Conservation (phyloP, 805 yeast genomes). For the Ogataea minuta region DNA sequence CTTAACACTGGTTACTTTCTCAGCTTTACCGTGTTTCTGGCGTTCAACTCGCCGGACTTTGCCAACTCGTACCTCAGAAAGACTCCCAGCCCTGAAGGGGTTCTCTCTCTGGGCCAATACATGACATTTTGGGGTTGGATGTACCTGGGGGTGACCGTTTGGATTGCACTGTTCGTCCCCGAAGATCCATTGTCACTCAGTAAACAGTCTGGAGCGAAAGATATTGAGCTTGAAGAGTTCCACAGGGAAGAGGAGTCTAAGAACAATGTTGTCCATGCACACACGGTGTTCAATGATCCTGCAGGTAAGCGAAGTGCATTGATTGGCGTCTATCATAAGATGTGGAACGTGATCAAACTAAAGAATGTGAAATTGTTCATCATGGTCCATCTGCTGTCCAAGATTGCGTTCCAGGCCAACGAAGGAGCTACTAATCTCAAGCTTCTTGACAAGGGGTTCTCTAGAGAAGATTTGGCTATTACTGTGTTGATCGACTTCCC, state of each 20-base stretch:
- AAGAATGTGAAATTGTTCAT: constrained; percentile 74
- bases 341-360: constrained; percentile 66
- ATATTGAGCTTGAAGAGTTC: constrained; percentile 24
- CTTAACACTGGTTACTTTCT: constrained; percentile 89
- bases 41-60: constrained; percentile 88
- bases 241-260: constrained; percentile 20
- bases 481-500: constrained; percentile 95
- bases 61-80: constrained; percentile 79
- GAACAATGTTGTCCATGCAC: constrained; percentile 20
- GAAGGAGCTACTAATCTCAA: constrained; percentile 95
- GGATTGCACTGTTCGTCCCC: constrained; percentile 55
- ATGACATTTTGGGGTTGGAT: constrained; percentile 73
- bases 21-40: constrained; percentile 87
- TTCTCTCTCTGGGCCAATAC: constrained; percentile 71
- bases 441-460: constrained; percentile 83
- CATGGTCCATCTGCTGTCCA: constrained; percentile 71
- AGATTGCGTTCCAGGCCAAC: constrained; percentile 92
- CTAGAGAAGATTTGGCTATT: constrained; percentile 89
- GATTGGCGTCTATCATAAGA: constrained; percentile 56
- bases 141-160: constrained; percentile 64
- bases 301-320: constrained; percentile 34
- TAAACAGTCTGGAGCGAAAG: constrained; percentile 11
- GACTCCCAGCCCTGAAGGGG: constrained; percentile 59
- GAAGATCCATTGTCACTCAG: constrained; percentile 65
- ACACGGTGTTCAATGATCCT: constrained; percentile 24